Conservation (phyloP, 352 stramenopile species). For the Pythium monospermum region DNA sequence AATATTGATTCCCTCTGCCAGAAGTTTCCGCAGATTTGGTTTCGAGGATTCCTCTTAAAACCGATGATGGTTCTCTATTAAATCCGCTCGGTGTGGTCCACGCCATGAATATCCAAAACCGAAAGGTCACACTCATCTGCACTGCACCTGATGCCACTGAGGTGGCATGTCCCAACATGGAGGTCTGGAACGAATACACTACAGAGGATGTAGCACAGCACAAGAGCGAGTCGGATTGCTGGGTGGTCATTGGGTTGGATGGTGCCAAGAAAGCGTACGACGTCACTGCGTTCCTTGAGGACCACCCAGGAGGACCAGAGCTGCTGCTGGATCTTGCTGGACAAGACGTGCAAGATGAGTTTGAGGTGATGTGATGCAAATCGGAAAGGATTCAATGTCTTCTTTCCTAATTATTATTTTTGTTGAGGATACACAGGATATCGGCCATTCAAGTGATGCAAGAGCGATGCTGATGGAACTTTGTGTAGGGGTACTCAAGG, state of each 20-base stretch:
- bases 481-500: constrained; percentile 72
- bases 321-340: constrained; percentile 95
- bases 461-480: constrained; percentile 90
- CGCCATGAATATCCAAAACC: not conserved
- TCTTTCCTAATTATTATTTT: too few relatives aligned
- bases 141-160: not conserved
- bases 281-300: constrained; percentile 96
- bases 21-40: not conserved
- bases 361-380: constrained; percentile 59
- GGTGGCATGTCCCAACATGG: not conserved
- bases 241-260: constrained; percentile 75
- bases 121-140: not conserved
- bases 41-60: not conserved
- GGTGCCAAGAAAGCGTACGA: constrained; percentile 94
- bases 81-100: constrained; percentile 6
- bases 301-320: constrained; percentile 98
- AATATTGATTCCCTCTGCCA: too few relatives aligned
- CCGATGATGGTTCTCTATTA: constrained; percentile 1
- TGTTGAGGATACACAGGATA: constrained; percentile 60
- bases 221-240: constrained; percentile 77
- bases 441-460: constrained; percentile 97
- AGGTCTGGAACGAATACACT: constrained; percentile 81
- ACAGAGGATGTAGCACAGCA: constrained; percentile 90
- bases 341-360: constrained; percentile 90
- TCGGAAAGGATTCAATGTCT: too few relatives aligned